Percentiles rank a stretch among this genome's conserved stretches.
phyloP scores from a whole-genome alignment of 768 basidiomycete genomes.

The Cyclocybe aegerita region DNA sequence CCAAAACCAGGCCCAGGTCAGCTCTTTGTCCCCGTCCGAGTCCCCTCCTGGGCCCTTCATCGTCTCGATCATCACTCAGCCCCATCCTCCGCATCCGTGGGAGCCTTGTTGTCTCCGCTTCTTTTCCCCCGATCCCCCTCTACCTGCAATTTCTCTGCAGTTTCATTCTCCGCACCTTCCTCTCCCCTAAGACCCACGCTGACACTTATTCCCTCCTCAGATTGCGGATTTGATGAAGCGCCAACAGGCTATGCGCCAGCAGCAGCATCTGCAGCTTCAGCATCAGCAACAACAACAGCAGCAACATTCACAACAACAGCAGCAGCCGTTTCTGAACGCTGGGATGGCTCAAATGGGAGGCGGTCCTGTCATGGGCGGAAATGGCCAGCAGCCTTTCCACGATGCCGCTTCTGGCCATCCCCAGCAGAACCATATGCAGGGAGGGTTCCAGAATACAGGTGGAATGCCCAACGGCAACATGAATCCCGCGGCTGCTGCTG shows the following conservation, averaged over 20 bases:
- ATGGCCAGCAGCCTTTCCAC: conserved; percentile 24
- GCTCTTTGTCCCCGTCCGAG: conserved; percentile 8
- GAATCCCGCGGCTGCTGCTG: conserved; percentile 14
- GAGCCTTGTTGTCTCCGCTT: conserved; percentile 21
- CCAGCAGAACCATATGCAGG: conserved; percentile 16
- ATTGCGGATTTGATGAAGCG: conserved; percentile 28
- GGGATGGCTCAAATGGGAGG: conserved; percentile 38
- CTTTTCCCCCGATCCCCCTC: conserved; percentile 8
- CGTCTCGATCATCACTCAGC: conserved; percentile 8
- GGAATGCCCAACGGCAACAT: conserved; percentile 15
- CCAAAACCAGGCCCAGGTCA: conserved; percentile 17
- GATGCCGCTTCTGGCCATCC: conserved; percentile 16
- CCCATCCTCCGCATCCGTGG: conserved; percentile 15
- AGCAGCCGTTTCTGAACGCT: conserved; percentile 41
- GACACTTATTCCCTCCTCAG: conserved; percentile 15
- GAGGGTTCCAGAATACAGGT: conserved; percentile 20
- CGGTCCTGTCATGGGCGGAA: conserved; percentile 22
- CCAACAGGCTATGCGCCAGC: conserved; percentile 18
- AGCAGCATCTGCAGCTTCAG: conserved; percentile 21
- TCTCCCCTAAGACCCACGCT: conserved; percentile 1
- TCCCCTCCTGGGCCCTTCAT: conserved; percentile 4
- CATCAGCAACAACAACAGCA: conserved; percentile 37
- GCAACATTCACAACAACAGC: conserved; percentile 37
- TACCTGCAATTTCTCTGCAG: conserved; percentile 9
- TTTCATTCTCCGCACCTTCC: background rate